Evolutionary conservation across 108 stramenopile genomes (phyloP).

Genomic region (Asterionellopsis glacialis): DNA sequence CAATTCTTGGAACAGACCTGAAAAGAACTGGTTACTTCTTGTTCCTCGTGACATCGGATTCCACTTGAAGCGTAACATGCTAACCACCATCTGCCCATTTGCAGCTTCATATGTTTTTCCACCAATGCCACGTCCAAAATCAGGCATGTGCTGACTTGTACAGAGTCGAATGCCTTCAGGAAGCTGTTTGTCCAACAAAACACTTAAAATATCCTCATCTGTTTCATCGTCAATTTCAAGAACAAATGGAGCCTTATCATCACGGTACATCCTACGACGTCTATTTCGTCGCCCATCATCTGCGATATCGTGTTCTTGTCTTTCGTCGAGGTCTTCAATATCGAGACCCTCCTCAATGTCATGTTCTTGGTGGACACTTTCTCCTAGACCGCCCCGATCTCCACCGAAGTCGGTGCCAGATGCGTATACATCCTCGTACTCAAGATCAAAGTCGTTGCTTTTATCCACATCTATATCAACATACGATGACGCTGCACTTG

Average conservation of each 20-base stretch:
- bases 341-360: slow-evolving; percentile 26
- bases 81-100: slow-evolving; percentile 81
- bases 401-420: slow-evolving; percentile 48
- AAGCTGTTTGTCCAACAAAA: slow-evolving; percentile 65
- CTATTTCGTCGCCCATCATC: slow-evolving; percentile 41
- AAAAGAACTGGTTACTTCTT: slow-evolving; percentile 76
- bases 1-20: slow-evolving; percentile 78
- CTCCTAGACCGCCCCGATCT: slow-evolving; percentile 1
- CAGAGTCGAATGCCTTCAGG: slow-evolving; percentile 72
- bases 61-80: slow-evolving; percentile 87
- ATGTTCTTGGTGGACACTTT: slow-evolving; percentile 21
- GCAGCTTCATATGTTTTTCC: slow-evolving; percentile 42
- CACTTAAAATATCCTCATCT: slow-evolving; percentile 82
- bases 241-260: slow-evolving; percentile 64
- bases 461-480: slow-evolving; percentile 14
- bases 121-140: slow-evolving; percentile 68
- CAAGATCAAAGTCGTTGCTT: slow-evolving; percentile 26
- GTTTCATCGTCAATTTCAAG: slow-evolving; percentile 83
- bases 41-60: slow-evolving; percentile 69
- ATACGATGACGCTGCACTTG: neutral
- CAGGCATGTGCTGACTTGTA: slow-evolving; percentile 71
- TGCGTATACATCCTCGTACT: slow-evolving; percentile 45
- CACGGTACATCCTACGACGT: slow-evolving; percentile 68
- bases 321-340: slow-evolving; percentile 67
- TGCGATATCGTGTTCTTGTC: slow-evolving; percentile 42